Evolutionary conservation across 306 rosid genomes (phyloP), one percentile per base, ranked within the genome.

Genomic region (Lithocarpus polystachyus): DNA sequence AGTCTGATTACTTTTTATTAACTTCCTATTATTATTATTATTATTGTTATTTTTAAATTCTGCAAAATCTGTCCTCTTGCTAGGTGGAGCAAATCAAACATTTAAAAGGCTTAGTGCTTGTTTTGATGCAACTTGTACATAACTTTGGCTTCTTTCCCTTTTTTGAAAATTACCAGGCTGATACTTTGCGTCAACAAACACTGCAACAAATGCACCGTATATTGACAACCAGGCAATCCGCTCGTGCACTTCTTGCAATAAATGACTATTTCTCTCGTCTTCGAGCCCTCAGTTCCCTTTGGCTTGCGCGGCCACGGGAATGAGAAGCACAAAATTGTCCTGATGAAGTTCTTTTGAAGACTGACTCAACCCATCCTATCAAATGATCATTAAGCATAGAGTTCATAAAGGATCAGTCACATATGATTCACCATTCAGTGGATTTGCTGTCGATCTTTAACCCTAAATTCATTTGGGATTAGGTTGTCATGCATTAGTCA

Each of bases 221-320:
- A 84, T 87, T 93, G 89, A 93, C 98, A 19, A 93, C 93, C 71
- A 82, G 97, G 18, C 97, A 93, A 80, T 93, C 97, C 0, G 95
- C 97, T 53, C 91, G 95, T 61, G 95, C 95, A 2, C 89, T 91
- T 72, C 89, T 91, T 3, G 97, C 97, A 18, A 91, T 91, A 77
- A 81, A 85, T 0, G 95, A n/a, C 80, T 91, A 93, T 60, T 91
- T 91, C 75, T 87, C 95, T 0, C 86, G 95, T 23, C 91, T 93
- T 82, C 81, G 93, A 79, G 98, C 98, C 68, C 89, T 91, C 51
- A 91, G 97, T 82, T 90, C 98, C 77, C 89, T 91, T 15, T 91
- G 98, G 98, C 98, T 93, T 51, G 97, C 97, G 81, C 1, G 5
- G 1, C 98, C 98, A n/a, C 79, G 93, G 75, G 95, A 93, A 76